Percentiles rank a stretch among this genome's conserved stretches.
Conservation (phyloP, 2,329 filamentous ascomycete species). For the Aspergillus udagawae region DNA sequence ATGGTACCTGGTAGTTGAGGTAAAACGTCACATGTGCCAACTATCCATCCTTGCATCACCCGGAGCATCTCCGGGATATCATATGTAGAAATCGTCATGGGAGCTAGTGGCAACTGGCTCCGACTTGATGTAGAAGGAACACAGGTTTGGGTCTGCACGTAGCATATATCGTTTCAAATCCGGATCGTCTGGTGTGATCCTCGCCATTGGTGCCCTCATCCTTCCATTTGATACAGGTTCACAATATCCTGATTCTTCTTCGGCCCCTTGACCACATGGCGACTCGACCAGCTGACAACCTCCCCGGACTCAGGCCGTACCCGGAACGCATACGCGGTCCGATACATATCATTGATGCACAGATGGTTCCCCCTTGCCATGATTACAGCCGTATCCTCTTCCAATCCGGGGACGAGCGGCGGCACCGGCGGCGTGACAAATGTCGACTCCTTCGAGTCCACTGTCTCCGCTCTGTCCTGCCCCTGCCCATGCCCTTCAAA, state of each 20-base stretch:
- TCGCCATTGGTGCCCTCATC: not conserved
- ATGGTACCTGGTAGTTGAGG: not conserved
- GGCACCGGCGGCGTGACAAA: slow-evolving; percentile 24
- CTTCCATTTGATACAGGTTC: slow-evolving; percentile 31
- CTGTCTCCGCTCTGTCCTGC: not conserved
- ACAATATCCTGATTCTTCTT: slow-evolving; percentile 45
- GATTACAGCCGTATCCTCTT: slow-evolving; percentile 25
- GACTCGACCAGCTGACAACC: slow-evolving; percentile 40
- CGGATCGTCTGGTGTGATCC: not conserved
- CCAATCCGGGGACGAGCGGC: slow-evolving; percentile 8
- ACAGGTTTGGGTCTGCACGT: not conserved
- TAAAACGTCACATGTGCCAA: not conserved
- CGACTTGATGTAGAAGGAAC: not conserved
- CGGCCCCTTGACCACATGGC: slow-evolving; percentile 43
- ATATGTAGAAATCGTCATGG: not conserved
- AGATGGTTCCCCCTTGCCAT: slow-evolving; percentile 41
- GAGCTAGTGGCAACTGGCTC: not conserved
- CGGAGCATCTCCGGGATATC: not conserved
- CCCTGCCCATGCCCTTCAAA: slow-evolving; percentile 19
- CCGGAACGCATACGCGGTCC: slow-evolving; percentile 42
- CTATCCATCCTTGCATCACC: not conserved
- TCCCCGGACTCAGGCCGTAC: slow-evolving; percentile 27
- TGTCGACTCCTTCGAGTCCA: slow-evolving; percentile 6
- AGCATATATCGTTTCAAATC: not conserved
- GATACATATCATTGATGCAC: slow-evolving; percentile 46